Conservation (phyloP, 1,284 basidiomycete genomes). For the Leucoagaricus sp. region DNA sequence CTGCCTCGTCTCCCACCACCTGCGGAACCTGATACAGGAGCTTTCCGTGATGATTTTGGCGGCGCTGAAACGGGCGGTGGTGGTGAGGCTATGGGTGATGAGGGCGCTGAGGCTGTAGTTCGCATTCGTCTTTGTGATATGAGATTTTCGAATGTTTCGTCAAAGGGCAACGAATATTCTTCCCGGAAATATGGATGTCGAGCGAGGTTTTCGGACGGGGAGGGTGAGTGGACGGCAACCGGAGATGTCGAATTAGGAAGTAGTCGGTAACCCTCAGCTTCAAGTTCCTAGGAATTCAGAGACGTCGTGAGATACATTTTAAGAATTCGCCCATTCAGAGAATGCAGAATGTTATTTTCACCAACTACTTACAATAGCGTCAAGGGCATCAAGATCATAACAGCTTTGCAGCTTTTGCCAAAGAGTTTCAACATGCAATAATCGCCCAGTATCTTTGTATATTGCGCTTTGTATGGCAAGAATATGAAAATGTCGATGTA, state of each 20-base stretch:
- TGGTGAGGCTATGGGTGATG: conserved; percentile 49
- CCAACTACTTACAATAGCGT: conserved; percentile 66
- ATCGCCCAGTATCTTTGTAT: conserved; percentile 65
- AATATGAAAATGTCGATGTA: conserved; percentile 79
- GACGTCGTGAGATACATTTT: neutral
- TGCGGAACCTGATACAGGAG: conserved; percentile 17
- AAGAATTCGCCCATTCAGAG: no score
- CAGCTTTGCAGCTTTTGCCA: conserved; percentile 74
- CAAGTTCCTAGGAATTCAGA: conserved; percentile 41
- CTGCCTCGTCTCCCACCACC: conserved; percentile 29
- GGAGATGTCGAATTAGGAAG: conserved; percentile 48
- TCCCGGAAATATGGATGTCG: conserved; percentile 69
- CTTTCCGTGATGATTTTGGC: conserved; percentile 29
- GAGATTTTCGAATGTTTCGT: conserved; percentile 57
- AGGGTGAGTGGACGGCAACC: conserved; percentile 56
- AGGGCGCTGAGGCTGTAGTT: conserved; percentile 59
- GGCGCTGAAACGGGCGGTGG: conserved; percentile 35
- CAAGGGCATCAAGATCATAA: conserved; percentile 79
- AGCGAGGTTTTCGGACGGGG: conserved; percentile 64
- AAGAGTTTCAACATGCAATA: conserved; percentile 62
- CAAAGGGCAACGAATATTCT: conserved; percentile 64
- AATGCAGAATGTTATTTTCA: no score
- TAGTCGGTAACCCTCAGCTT: conserved; percentile 63
- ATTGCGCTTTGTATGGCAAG: conserved; percentile 74
- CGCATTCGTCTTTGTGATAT: conserved; percentile 65